Base-by-base conservation (phyloP, 768 basidiomycete species). In the Xanthoconium stramineum region DNA sequence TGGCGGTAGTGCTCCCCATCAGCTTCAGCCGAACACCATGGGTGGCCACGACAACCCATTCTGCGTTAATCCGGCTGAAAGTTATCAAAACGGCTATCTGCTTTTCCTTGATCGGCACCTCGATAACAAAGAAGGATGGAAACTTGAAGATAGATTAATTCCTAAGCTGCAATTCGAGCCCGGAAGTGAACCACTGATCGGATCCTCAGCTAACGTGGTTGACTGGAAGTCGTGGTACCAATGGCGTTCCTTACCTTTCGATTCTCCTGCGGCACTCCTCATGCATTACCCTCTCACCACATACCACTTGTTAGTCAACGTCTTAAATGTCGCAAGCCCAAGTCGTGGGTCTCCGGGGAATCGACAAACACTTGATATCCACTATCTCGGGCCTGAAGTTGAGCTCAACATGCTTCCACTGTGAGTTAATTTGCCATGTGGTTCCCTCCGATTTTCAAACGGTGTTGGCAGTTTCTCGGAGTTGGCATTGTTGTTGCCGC, bases 181-280 rank as follows among this genome's bases (percentile, higher is more conserved):
- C 33, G 63, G 61, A 15, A 55, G 62, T 30, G 71, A 75, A 47
- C 69, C 61, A 2, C 47, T 50, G 33, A 65, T 71, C 13, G 56
- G 60, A 60, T 60, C 69, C 57, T 56, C 68, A 48, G 62, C 52
- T 32, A 66, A 71, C 19, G 61, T 76, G 35, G 59, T 63, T 29
- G 74, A 71, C 54, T 81, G 79, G 80, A 68, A 65, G 33, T 73
- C 74, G 28, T 80, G 77, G 67, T 75, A 80, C 61, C 57, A 70
- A 46, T 80, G 78, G 79, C 74, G 79, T 37, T 69, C 72, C 46
- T 61, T 80, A 20, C 72, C 79, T 36, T 63, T 77, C 38, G 64
- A 65, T 28, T 78, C 78, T 20, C 76, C 77, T 9, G 77, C 76
- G 0, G 76, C 72, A 28, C 67, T 80, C 37, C 66, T 78, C n/a